Percentiles rank a stretch among this genome's conserved stretches.
Evolutionary conservation across 495 filamentous ascomycete species (phyloP).

Genomic region (Podospora fimiseda): DNA sequence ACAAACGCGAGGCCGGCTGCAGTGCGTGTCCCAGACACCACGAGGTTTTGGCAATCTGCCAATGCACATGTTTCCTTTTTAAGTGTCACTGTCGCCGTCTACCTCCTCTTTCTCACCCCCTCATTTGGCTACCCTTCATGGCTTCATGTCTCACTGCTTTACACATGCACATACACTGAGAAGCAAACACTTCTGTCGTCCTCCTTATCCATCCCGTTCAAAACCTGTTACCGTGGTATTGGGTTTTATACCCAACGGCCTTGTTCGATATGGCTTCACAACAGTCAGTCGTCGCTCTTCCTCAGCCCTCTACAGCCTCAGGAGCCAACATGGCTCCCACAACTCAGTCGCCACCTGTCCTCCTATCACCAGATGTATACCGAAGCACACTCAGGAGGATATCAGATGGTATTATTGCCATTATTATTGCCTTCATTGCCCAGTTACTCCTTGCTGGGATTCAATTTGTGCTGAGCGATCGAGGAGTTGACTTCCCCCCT

Average conservation of each 20-base stretch:
- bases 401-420: slow-evolving; percentile 15
- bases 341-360: background rate
- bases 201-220: slow-evolving; percentile 4
- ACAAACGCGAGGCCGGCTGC: slow-evolving; percentile 29
- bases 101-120: background rate
- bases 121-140: slow-evolving; percentile 6
- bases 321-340: background rate
- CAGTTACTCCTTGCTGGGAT: slow-evolving; percentile 26
- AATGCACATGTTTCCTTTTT: slow-evolving; percentile 22
- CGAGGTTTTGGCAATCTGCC: slow-evolving; percentile 15
- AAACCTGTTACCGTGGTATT: slow-evolving; percentile 17
- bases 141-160: slow-evolving; percentile 28
- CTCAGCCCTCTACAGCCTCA: background rate
- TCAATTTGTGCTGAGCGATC: slow-evolving; percentile 13
- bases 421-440: slow-evolving; percentile 15
- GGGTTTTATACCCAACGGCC: slow-evolving; percentile 3
- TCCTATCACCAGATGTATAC: background rate
- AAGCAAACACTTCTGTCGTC: slow-evolving; percentile 19
- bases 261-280: slow-evolving; percentile 7
- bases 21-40: slow-evolving; percentile 28
- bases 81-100: slow-evolving; percentile 24
- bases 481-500: slow-evolving; percentile 22
- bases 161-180: slow-evolving; percentile 14
- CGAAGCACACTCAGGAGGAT: background rate
- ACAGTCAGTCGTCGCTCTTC: background rate